A percentile compares a stretch with the other conserved stretches of the same genome.
Evolutionary conservation across 139 green algal species (phyloP).

Genomic region (Spirogloea muscicola): DNA sequence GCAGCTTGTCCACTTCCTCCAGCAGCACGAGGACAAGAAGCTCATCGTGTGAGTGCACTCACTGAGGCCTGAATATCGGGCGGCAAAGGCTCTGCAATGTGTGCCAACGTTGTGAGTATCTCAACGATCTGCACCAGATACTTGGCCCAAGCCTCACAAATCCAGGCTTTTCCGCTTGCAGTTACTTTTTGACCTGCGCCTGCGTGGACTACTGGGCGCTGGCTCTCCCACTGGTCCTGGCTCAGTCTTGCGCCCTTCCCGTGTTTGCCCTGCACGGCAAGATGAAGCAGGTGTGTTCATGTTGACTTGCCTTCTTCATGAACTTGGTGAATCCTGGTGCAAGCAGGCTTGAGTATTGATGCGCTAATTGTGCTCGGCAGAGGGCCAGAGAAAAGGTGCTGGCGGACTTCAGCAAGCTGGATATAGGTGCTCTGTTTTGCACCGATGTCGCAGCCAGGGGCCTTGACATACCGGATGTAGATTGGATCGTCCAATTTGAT

Average conservation of each 20-base stretch:
- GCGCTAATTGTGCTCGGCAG: too few relatives aligned
- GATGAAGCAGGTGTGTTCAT: conserved; percentile 74
- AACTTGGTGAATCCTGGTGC: too few relatives aligned
- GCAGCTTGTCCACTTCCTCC: conserved; percentile 63
- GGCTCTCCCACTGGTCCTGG: conserved; percentile 43
- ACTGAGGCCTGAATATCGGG: neutral
- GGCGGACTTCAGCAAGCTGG: conserved; percentile 54
- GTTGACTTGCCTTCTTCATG: too few relatives aligned
- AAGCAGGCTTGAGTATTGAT: too few relatives aligned
- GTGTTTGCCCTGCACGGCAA: conserved; percentile 72
- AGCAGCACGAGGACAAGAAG: conserved; percentile 63
- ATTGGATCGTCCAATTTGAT: conserved; percentile 59
- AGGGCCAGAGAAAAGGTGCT: conserved; percentile 64
- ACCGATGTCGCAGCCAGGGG: conserved; percentile 91
- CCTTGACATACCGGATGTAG: conserved; percentile 79
- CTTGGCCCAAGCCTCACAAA: too few relatives aligned
- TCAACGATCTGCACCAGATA: too few relatives aligned
- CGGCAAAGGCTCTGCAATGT: too few relatives aligned
- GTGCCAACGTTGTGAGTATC: too few relatives aligned
- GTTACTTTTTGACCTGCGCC: conserved; percentile 91
- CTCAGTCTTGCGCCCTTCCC: conserved; percentile 6
- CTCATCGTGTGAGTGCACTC: conserved; percentile 64
- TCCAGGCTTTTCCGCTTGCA: too few relatives aligned
- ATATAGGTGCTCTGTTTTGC: conserved; percentile 69
- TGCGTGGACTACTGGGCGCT: conserved; percentile 71